Evolutionary conservation across 805 yeast genomes (phyloP).

Genomic region (Nakazawaea holstii): DNA sequence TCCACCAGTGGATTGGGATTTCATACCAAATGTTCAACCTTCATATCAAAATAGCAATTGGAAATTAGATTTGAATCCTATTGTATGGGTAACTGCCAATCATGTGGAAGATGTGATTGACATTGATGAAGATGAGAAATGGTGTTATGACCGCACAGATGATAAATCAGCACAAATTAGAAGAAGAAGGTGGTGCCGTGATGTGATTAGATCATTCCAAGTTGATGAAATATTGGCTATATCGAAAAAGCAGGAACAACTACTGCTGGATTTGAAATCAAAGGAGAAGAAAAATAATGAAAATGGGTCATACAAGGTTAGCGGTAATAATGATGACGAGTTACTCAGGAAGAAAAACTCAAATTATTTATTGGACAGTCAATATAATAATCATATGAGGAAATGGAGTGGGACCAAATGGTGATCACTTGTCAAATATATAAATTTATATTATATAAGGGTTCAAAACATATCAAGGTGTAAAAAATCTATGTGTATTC

Average conservation of each 20-base stretch:
- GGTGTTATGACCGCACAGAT: conserved; percentile 66
- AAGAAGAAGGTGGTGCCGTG: conserved; percentile 65
- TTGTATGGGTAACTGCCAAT: conserved; percentile 54
- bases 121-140: conserved; percentile 70
- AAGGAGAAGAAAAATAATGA: background rate
- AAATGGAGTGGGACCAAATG: background rate
- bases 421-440: background rate
- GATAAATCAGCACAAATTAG: conserved; percentile 28
- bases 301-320: background rate
- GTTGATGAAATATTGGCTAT: conserved; percentile 7
- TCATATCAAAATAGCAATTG: conserved; percentile 37
- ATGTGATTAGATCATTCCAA: conserved; percentile 23
- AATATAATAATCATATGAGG: conserved; percentile 7
- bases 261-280: background rate
- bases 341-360: conserved; percentile 1
- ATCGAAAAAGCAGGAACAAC: background rate
- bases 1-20: conserved; percentile 61
- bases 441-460: background rate
- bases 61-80: conserved; percentile 62
- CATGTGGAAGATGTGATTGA: conserved; percentile 46
- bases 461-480: background rate
- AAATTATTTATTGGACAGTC: background rate
- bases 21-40: conserved; percentile 17
- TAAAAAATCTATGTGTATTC: conserved; percentile 1
- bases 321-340: background rate